A percentile compares a stretch with the other conserved stretches of the same genome.
Evolutionary conservation across 257 asterid genomes (phyloP).

Genomic region (Asclepias syriaca): DNA sequence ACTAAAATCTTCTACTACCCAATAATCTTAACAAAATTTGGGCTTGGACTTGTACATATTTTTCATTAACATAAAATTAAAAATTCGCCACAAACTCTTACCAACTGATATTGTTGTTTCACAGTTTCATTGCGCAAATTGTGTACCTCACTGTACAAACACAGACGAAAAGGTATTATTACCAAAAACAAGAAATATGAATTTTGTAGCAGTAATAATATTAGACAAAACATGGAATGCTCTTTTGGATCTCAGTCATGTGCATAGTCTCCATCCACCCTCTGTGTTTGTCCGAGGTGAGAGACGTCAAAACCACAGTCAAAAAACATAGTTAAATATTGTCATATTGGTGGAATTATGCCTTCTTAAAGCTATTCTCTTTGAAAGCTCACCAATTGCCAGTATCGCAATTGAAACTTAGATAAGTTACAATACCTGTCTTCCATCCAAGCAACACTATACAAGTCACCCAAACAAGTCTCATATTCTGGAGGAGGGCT

Average conservation of each 20-base stretch:
- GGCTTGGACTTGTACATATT: not conserved
- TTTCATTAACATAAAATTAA: not conserved
- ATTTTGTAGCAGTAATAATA: not conserved
- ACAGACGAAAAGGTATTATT: conserved; percentile 1
- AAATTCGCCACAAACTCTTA: conserved; percentile 32
- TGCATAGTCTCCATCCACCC: not conserved
- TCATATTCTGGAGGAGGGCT: conserved; percentile 82
- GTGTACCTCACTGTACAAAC: conserved; percentile 68
- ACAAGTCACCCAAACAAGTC: conserved; percentile 95
- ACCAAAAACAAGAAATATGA: conserved; percentile 2
- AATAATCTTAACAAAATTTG: not conserved
- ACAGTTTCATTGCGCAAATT: conserved; percentile 74
- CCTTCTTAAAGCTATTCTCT: not conserved
- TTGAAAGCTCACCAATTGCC: not conserved
- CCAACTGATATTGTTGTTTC: conserved; percentile 82
- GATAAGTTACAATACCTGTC: conserved; percentile 54
- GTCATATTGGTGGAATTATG: not conserved
- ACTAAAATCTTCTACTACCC: not conserved
- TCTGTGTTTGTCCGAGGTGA: not conserved
- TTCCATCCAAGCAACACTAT: conserved; percentile 98
- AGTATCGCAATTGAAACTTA: not conserved
- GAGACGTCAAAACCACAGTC: not conserved
- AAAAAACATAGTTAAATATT: not conserved
- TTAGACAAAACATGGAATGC: not conserved
- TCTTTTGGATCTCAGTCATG: not conserved